Evolutionary conservation across 768 basidiomycete genomes (phyloP).

Genomic region (Psilocybe azurescens): DNA sequence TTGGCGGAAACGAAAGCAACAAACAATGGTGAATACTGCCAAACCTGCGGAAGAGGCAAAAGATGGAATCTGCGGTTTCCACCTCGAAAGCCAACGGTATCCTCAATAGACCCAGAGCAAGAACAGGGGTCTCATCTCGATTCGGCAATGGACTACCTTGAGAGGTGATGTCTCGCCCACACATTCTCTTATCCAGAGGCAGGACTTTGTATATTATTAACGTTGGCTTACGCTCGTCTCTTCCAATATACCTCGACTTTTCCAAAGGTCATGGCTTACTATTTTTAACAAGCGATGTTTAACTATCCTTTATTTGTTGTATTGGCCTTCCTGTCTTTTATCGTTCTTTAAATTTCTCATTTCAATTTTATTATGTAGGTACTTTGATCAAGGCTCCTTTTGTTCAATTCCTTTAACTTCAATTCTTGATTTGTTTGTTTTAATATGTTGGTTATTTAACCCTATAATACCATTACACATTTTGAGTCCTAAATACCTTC

Average conservation of each 20-base stretch:
- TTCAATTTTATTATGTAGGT: slow-evolving; percentile 2
- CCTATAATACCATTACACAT: neutral
- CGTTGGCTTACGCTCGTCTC: slow-evolving; percentile 19
- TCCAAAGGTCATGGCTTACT: slow-evolving; percentile 15
- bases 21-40: slow-evolving; percentile 49
- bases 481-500: slow-evolving; percentile 39
- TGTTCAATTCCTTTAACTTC: neutral
- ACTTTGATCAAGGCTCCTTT: neutral
- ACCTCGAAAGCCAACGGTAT: slow-evolving; percentile 39
- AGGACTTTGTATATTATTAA: slow-evolving; percentile 21
- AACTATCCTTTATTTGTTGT: slow-evolving; percentile 16
- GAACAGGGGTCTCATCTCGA: slow-evolving; percentile 67
- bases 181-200: neutral
- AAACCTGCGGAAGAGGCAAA: slow-evolving; percentile 63
- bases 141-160: slow-evolving; percentile 60
- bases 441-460: slow-evolving; percentile 8
- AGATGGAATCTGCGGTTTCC: slow-evolving; percentile 10
- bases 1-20: slow-evolving; percentile 54
- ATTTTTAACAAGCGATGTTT: slow-evolving; percentile 14
- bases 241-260: slow-evolving; percentile 17
- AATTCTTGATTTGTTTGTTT: slow-evolving; percentile 20
- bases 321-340: slow-evolving; percentile 10
- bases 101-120: slow-evolving; percentile 68
- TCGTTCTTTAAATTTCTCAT: slow-evolving; percentile 6
- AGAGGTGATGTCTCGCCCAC: slow-evolving; percentile 10